Evolutionary conservation across 163 green algal species (phyloP), one percentile per base, ranked within the genome.

Genomic region (Volvox carteri): DNA sequence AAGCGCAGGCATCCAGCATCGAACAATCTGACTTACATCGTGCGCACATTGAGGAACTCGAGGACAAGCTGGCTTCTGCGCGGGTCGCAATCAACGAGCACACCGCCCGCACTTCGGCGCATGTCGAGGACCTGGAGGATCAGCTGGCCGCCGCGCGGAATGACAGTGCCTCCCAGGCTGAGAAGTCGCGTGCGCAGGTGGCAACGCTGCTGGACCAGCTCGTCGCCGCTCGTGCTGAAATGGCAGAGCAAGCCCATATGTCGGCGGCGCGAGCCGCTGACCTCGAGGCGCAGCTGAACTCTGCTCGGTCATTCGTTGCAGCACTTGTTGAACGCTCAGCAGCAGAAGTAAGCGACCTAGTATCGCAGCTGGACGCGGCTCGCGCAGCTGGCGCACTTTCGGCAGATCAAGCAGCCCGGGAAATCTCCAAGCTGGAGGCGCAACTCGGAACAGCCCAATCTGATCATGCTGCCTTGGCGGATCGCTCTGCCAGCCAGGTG

Each of bases 121-220:
- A 81, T 3, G 44, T 74, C 23, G 62, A 80, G 9, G 42, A 67
- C 39, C 33, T 76, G 37, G 42, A 67, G 39, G 18, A 6, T 4
- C 28, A 77, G 54, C 74, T 90, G 56, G 85, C 72, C 18, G 73
- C 73, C 39, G 68, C 39, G 16, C 42, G 79, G 9, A 54, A 56
- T 28, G 30, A 83, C 4, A 84, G 42, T 14, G 76, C 46, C 1
- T 44, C 39, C 37, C 35, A 41, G 52, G 52, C 52, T 35, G 35
- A 85, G 52, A 16, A 35, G 52, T 73, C 77, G 19, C 11, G 4
- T 19, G 19, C 52, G 21, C 54, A 85, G 77, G 50, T 73, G 35
- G 52, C 77, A 8, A 21, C 21, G 46, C 25, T 80, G 23, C 23
- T 65, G 25, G 73, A 60, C 25, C 73, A 80, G 44, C 73, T 80